Evolutionary conservation across 768 basidiomycete genomes (phyloP).

Genomic region (Termitomyces titanicus): DNA sequence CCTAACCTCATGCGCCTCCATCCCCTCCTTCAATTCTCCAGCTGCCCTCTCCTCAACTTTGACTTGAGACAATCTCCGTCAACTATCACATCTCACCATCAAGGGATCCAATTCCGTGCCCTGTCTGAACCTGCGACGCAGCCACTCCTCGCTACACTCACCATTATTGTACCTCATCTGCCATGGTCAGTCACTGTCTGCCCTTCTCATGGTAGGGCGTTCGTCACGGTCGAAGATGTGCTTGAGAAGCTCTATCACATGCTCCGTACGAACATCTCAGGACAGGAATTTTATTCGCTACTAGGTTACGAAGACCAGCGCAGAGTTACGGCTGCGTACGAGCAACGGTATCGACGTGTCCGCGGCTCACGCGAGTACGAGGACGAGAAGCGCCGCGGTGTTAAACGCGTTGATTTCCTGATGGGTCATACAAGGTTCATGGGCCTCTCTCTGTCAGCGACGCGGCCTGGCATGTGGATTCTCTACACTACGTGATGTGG

Average conservation of each 20-base stretch:
- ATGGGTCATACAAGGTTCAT: slow-evolving; percentile 40
- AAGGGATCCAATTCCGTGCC: slow-evolving; percentile 19
- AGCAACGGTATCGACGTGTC: slow-evolving; percentile 38
- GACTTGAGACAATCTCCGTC: slow-evolving; percentile 27
- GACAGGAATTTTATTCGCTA: slow-evolving; percentile 38
- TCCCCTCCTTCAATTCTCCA: slow-evolving; percentile 20
- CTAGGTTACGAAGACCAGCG: slow-evolving; percentile 30
- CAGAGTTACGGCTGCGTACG: slow-evolving; percentile 45
- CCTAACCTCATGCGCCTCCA: slow-evolving; percentile 16
- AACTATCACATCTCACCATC: slow-evolving; percentile 18
- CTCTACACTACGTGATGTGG: too few relatives aligned
- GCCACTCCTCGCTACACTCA: slow-evolving; percentile 26
- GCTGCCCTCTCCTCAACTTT: slow-evolving; percentile 20
- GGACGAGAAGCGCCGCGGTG: slow-evolving; percentile 45
- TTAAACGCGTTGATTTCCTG: slow-evolving; percentile 60
- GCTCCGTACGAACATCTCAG: slow-evolving; percentile 39
- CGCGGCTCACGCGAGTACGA: slow-evolving; percentile 29
- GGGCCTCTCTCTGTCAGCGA: slow-evolving; percentile 32
- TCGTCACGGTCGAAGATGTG: slow-evolving; percentile 35
- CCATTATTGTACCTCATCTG: slow-evolving; percentile 24
- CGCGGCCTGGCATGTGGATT: slow-evolving; percentile 30
- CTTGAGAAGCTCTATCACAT: slow-evolving; percentile 27
- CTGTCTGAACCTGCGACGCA: slow-evolving; percentile 32
- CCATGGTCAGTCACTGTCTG: slow-evolving; percentile 34
- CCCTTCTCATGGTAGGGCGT: slow-evolving; percentile 18